Conservation (phyloP, 2,329 filamentous ascomycete genomes). For the Microsporum canis region DNA sequence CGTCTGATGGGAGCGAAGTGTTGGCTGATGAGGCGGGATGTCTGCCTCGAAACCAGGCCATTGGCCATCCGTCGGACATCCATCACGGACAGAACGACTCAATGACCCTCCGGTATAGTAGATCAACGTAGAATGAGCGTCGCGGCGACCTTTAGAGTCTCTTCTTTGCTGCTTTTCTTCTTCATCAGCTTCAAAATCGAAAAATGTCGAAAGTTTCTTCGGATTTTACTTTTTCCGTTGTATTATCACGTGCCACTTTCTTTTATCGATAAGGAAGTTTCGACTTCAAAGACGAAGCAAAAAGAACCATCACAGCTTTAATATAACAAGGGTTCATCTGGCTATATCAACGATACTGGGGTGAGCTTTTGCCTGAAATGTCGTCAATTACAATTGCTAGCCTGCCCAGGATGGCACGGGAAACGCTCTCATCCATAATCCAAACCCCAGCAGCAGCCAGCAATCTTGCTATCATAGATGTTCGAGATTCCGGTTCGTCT, state of each 20-base stretch:
- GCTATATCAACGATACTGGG: neutral
- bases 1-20: neutral
- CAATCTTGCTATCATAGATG: slow-evolving; percentile 67
- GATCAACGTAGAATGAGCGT: neutral
- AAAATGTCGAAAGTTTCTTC: neutral
- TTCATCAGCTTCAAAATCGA: neutral
- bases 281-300: neutral
- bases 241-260: neutral
- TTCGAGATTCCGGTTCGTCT: slow-evolving; percentile 63
- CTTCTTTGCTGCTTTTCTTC: neutral
- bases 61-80: slow-evolving; percentile 12
- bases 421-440: slow-evolving; percentile 56
- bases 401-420: slow-evolving; percentile 56
- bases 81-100: slow-evolving; percentile 4
- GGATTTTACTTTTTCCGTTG: neutral
- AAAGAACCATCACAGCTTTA: too few species aligned
- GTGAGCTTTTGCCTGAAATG: slow-evolving; percentile 20
- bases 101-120: neutral
- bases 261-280: slow-evolving; percentile 3
- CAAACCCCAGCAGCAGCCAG: slow-evolving; percentile 39
- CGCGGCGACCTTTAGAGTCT: neutral
- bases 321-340: too few species aligned
- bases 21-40: neutral
- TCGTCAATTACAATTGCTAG: slow-evolving; percentile 50
- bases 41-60: slow-evolving; percentile 7